A percentile compares a stretch with the other conserved stretches of the same genome.
Evolutionary conservation across 1,284 basidiomycete genomes (phyloP).

Genomic region (Coniferiporia sulphurascens): DNA sequence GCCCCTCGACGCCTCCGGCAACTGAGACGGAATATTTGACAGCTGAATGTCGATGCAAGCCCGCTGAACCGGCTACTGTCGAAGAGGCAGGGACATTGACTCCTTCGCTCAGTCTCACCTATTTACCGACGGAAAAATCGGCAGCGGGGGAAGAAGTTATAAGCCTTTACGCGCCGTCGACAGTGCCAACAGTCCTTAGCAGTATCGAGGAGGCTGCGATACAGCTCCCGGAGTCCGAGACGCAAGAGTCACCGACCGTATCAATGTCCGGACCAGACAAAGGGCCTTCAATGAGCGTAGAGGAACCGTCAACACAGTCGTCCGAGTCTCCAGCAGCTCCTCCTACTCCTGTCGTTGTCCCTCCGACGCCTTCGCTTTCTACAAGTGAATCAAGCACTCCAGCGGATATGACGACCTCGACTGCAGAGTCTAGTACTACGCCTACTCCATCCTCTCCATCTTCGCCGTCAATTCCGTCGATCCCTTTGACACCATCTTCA

Average conservation of each 20-base stretch:
- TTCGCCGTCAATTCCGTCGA: conserved; percentile 5
- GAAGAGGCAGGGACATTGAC: conserved; percentile 10
- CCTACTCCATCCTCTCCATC: conserved; percentile 19
- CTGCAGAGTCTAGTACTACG: conserved; percentile 5
- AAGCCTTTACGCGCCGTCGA: conserved; percentile 19
- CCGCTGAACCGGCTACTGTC: neutral
- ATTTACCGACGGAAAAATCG: conserved; percentile 4
- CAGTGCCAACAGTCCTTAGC: conserved; percentile 18
- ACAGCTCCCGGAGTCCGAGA: conserved; percentile 10
- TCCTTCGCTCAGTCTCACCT: conserved; percentile 8
- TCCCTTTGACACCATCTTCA: conserved; percentile 14
- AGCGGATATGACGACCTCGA: conserved; percentile 1
- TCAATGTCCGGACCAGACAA: neutral
- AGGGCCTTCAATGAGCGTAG: neutral
- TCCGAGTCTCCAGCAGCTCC: conserved; percentile 5
- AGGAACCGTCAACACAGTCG: conserved; percentile 5
- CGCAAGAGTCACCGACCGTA: neutral
- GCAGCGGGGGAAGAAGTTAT: conserved; percentile 1
- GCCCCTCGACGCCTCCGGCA: conserved; percentile 34
- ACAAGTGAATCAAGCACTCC: conserved; percentile 8
- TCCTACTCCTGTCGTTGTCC: neutral
- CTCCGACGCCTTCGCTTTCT: conserved; percentile 5
- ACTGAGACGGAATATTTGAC: conserved; percentile 34
- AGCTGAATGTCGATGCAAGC: conserved; percentile 27
- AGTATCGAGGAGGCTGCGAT: conserved; percentile 7